A percentile compares a stretch with the other conserved stretches of the same genome.
phyloP scores from a whole-genome alignment of 768 basidiomycete species.

The Amyloporia xantha region DNA sequence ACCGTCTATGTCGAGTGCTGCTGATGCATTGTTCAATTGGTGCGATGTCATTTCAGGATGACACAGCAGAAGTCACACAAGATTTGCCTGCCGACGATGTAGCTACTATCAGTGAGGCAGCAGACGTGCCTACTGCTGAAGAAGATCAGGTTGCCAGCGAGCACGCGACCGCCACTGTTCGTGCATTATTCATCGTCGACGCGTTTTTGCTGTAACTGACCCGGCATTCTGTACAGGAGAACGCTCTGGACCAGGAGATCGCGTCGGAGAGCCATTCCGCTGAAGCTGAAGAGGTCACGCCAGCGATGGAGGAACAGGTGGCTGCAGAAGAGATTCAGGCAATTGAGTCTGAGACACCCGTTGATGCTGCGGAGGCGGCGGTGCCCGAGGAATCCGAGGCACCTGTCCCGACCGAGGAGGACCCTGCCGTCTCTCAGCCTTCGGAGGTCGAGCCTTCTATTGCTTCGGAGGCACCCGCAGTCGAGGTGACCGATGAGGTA shows the following conservation, averaged over 20 bases:
- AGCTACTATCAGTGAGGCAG: background rate
- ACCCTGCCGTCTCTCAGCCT: background rate
- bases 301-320: background rate
- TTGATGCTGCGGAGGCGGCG: background rate
- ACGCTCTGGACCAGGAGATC: background rate
- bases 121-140: background rate
- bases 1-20: no score
- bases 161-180: background rate
- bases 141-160: background rate
- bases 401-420: background rate
- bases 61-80: no score
- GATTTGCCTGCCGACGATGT: slow-evolving; percentile 3
- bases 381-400: background rate
- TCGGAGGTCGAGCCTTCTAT: background rate
- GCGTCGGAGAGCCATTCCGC: background rate
- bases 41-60: no score
- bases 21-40: no score
- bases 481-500: background rate
- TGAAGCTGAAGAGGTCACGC: slow-evolving; percentile 1
- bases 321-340: background rate
- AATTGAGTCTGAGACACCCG: background rate
- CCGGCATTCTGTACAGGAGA: background rate
- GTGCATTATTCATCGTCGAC: background rate
- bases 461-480: background rate
- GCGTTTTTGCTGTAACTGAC: background rate